Evolutionary conservation across 2,329 filamentous ascomycete genomes (phyloP), one percentile per base, ranked within the genome.

Genomic region (Epichloe typhina): DNA sequence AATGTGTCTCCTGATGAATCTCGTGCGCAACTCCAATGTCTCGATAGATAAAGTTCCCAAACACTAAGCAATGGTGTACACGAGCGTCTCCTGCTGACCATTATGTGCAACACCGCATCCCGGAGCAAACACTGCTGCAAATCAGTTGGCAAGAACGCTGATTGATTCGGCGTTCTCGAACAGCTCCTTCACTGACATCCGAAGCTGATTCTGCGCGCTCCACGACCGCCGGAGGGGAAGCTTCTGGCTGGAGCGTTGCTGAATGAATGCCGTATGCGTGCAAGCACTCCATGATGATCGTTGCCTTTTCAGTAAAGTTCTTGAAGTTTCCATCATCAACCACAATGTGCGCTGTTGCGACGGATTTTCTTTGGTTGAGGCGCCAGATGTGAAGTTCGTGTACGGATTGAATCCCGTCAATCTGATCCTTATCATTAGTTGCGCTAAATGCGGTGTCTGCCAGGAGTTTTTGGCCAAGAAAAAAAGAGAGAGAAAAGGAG

Each of bases 361-460:
- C 72, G 4, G 77, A 72, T 59, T 86, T 87, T 48, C 73, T 72
- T 65, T 90, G 83, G 59, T 84, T 80, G 3, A 89, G 72, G 2
- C 80, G 74, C 84, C 86, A 89, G 54, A 88, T 77, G 57, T 87
- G 84, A 15, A 89, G 70, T 57, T 88, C 83, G 55, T 88, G 83
- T 13, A 88, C 74, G 0, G 80, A 80, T 19, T 77, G 63, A 17
- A 88, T 73, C 0, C 83, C 84, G 0, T 79, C 74, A 37, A 88
- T 80, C 76, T 83, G 12, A 19, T 23, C 12, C 3, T n/a, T 21
- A 8, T 47, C 12, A 26, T 47, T 15, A 36, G 44, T 40, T 5
- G 23, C 8, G 23, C 12, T 31, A n/a, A 19, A 35, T n/a, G 7
- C 4, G 7, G 43, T 45, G 15, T 12, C 7, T 19, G 26, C 5